Evolutionary conservation across 2,329 filamentous ascomycete genomes (phyloP).

Genomic region (Colletotrichum theobromicola): DNA sequence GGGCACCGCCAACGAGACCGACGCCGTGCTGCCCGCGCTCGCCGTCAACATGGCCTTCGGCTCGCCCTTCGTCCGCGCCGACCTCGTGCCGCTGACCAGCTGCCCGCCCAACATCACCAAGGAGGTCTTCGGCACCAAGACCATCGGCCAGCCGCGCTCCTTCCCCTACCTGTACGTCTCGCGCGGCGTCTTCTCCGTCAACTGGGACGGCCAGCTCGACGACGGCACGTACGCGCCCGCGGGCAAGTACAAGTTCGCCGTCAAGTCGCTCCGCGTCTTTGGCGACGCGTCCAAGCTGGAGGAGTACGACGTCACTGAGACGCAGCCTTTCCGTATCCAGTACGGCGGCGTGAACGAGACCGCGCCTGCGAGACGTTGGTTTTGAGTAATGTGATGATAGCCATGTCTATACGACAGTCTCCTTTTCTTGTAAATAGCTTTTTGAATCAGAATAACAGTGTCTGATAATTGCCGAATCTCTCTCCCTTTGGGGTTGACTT

Average conservation of each 20-base stretch:
- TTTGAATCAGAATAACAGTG: neutral
- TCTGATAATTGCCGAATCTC: neutral
- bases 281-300: slow-evolving; percentile 47
- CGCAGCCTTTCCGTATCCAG: slow-evolving; percentile 47
- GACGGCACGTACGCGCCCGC: slow-evolving; percentile 52
- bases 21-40: slow-evolving; percentile 41
- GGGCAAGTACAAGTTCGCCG: slow-evolving; percentile 54
- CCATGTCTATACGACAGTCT: neutral
- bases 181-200: slow-evolving; percentile 31
- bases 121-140: slow-evolving; percentile 41
- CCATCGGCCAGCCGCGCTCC: slow-evolving; percentile 46
- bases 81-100: slow-evolving; percentile 45
- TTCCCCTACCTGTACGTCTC: slow-evolving; percentile 41
- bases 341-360: slow-evolving; percentile 35
- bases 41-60: slow-evolving; percentile 50
- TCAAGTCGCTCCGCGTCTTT: slow-evolving; percentile 56
- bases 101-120: slow-evolving; percentile 31
- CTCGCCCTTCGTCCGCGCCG: slow-evolving; percentile 45
- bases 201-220: slow-evolving; percentile 53
- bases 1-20: slow-evolving; percentile 36
- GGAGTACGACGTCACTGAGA: slow-evolving; percentile 53
- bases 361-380: neutral
- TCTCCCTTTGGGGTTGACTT: too few species aligned
- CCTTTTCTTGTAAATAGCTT: slow-evolving; percentile 3
- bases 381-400: neutral